These are phyloP conservation scores for Populus ilicifolia DNA, from an alignment of 345 rosid genomes.

Conservation along the genomic window DNA sequence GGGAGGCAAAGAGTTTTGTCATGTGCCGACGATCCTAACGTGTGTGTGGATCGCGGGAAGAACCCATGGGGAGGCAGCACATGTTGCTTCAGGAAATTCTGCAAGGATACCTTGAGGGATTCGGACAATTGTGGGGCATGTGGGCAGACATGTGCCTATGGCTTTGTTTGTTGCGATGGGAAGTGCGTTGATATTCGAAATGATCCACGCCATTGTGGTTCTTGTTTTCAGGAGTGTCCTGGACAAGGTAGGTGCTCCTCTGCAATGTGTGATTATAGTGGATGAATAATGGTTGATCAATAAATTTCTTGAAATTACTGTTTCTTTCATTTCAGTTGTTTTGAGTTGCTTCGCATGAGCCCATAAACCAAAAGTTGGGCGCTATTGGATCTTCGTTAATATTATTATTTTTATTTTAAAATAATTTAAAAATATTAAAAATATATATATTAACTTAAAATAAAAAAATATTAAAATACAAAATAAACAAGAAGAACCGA, in stretches of 20 bases:
- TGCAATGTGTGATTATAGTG: conserved; percentile 33
- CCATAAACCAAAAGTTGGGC: no score
- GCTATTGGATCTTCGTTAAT: no score
- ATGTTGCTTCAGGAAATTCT: conserved; percentile 24
- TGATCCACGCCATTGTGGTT: conserved; percentile 29
- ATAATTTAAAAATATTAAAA: no score
- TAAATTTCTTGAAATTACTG: neutral
- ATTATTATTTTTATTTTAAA: no score
- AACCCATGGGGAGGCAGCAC: conserved; percentile 39
- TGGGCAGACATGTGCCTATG: conserved; percentile 25
- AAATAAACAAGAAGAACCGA: no score
- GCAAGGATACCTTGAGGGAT: conserved; percentile 31
- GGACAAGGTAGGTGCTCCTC: conserved; percentile 19
- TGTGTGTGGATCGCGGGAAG: conserved; percentile 31
- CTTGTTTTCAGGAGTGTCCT: conserved; percentile 29
- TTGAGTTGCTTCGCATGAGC: no score
- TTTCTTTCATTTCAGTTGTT: neutral
- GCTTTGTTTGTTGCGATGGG: conserved; percentile 31
- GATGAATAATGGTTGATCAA: neutral
- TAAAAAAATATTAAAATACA: no score
- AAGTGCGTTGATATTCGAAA: conserved; percentile 27
- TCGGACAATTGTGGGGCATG: conserved; percentile 30
- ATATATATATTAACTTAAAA: no score
- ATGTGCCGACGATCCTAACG: conserved; percentile 21
- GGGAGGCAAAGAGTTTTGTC: conserved; percentile 26